These are phyloP conservation scores for Russula virescens DNA, from an alignment of 768 basidiomycete species.

Conservation along the genomic window DNA sequence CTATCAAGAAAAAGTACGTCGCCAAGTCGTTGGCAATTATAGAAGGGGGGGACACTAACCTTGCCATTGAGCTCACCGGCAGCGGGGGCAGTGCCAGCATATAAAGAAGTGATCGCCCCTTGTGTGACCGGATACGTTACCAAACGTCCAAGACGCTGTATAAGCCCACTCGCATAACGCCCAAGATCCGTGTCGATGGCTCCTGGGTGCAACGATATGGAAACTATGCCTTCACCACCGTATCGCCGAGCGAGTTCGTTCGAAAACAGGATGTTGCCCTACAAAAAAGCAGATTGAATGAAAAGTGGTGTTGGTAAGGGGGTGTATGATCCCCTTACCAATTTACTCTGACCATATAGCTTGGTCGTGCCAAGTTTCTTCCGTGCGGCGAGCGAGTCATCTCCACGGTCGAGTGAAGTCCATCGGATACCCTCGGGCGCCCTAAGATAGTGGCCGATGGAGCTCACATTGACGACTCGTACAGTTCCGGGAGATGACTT, in stretches of 20 bases:
- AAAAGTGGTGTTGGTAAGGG: neutral
- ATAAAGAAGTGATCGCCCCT: slow-evolving; percentile 19
- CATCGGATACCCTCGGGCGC: slow-evolving; percentile 27
- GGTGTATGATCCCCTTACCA: neutral
- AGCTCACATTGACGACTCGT: slow-evolving; percentile 29
- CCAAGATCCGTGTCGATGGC: slow-evolving; percentile 18
- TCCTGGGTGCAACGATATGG: slow-evolving; percentile 37
- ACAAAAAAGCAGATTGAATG: neutral
- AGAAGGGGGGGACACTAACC: slow-evolving; percentile 3
- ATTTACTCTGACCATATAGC: slow-evolving; percentile 23
- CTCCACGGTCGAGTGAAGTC: slow-evolving; percentile 7
- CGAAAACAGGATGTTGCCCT: slow-evolving; percentile 41
- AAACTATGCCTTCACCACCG: slow-evolving; percentile 40
- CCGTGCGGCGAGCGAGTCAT: neutral
- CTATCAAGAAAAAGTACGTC: neutral
- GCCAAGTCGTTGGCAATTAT: neutral
- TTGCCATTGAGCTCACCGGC: slow-evolving; percentile 17
- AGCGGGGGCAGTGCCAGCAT: slow-evolving; percentile 18
- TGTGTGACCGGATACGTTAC: slow-evolving; percentile 4
- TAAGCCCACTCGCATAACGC: neutral
- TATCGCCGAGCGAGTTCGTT: slow-evolving; percentile 41
- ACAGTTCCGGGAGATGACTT: slow-evolving; percentile 28
- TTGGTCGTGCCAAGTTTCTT: slow-evolving; percentile 15
- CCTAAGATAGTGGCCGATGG: slow-evolving; percentile 26
- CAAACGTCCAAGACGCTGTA: neutral